Base-by-base conservation (phyloP, 2,329 filamentous ascomycete species). In the Xylaria sp. region DNA sequence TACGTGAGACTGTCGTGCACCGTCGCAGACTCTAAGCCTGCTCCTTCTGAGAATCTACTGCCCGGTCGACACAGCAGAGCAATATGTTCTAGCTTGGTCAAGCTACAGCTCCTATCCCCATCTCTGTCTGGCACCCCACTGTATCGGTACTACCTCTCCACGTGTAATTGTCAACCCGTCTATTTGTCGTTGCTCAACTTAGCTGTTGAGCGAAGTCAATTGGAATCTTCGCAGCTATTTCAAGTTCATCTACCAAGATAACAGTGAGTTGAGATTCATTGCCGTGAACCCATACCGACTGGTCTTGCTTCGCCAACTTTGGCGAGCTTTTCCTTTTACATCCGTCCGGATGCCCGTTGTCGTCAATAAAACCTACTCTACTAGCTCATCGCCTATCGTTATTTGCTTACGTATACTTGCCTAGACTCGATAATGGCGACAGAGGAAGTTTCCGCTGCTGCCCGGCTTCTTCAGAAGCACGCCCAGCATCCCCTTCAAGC, bases 401-500 rank as follows among this genome's bases (percentile, higher is more conserved):
- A 14, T 28, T 52, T 40, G n/a, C 54, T 61, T 9, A 63, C 43
- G 21, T 21, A 12, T 31, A 19, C 45, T 47, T 21, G 8, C 9
- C 45, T 40, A 67, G 59, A 50, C 38, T 63, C 57, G 61, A 78
- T 59, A 71, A 84, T 83, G 82, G 76, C 81, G 67, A 76, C 80
- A 68, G 77, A 79, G 57, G 80, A 84, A 75, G 78, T 81, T 62
- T 85, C 84, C 63, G 82, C 82, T 61, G 84, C 84, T 45, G 85
- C 89, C 77, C 84, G 83, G 79, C 84, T 91, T 66, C 82, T 87
- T 72, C 82, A 88, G 73, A 84, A 87, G 77, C 89, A 91, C 70
- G 78, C 76, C 65, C 78, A 84, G 46, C 77, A 79, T 69, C 75
- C 77, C 63, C 78, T 82, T 46, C 83, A 87, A 72, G 85, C 86